Evolutionary conservation across 768 basidiomycete genomes (phyloP), one percentile per base, ranked within the genome.

Genomic region (Rhizopogon sp.): DNA sequence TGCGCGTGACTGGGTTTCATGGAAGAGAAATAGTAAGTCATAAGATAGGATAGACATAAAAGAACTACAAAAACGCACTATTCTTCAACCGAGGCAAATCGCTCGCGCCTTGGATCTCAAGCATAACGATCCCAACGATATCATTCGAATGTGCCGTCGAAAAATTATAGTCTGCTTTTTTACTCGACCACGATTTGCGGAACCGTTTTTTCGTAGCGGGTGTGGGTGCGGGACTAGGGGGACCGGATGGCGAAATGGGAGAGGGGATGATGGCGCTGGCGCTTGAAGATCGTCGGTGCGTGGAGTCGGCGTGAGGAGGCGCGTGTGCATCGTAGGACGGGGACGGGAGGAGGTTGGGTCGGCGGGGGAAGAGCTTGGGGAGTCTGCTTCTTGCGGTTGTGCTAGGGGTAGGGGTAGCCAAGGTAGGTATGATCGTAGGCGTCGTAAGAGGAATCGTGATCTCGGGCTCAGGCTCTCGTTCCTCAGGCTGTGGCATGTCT

Each of bases 61-160:
- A 3, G 42, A 50, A 16, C 0, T 47, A 31, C 42, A 46, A 58
- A 50, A 16, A 81, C 90, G 57, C 53, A 95, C 94, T 88, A 61
- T 97, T 98, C 67, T 84, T 87, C 56, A 93, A 72, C 65, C 79
- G 79, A 0, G 97, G 97, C 47, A 98, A 72, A 70, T 96, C 93
- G 31, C 79, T 79, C 25, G 93, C 96, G 11, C 82, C 75, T 56
- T 84, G 77, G 56, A 99, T 90, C 72, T 99, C 96, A 20, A 99
- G 72, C 85, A 97, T 90, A 39, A 98, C 95, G 55, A 98, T 93
- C 0, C 96, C 96, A 2, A 96, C 72, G 39, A 97, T 87, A 65
- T 98, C 95, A 25, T 55, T 55, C 5, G 47, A 49, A 62, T 92
- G 86, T 5, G 74, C 78, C 0, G 84, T 76, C 16, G 79, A 80